A percentile compares a stretch with the other conserved stretches of the same genome.
These are phyloP conservation scores for Platismatia glauca DNA, from an alignment of 495 filamentous ascomycete genomes.

Conservation along the genomic window DNA sequence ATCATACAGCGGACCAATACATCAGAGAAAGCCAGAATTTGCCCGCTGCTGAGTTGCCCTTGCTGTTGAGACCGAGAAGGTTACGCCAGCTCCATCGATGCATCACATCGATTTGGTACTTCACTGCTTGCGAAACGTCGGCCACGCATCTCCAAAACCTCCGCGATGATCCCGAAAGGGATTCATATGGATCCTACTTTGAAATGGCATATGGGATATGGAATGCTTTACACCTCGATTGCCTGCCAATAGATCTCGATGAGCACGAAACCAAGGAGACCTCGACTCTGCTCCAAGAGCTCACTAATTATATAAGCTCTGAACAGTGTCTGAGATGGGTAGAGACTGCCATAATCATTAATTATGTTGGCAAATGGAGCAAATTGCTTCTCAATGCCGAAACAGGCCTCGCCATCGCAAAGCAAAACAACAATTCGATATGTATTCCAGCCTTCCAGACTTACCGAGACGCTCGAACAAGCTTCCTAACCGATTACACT, in stretches of 20 bases:
- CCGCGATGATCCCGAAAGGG: neutral
- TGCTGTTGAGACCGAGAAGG: constrained; percentile 6
- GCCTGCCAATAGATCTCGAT: constrained; percentile 19
- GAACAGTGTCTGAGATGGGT: constrained; percentile 25
- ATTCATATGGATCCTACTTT: constrained; percentile 19
- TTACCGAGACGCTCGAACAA: neutral
- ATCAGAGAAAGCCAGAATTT: constrained; percentile 14
- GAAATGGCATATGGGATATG: constrained; percentile 28
- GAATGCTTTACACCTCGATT: constrained; percentile 19
- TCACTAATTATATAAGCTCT: constrained; percentile 17
- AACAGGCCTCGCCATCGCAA: constrained; percentile 12
- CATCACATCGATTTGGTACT: constrained; percentile 9
- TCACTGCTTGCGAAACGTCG: constrained; percentile 9
- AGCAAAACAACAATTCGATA: neutral
- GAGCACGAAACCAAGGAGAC: neutral
- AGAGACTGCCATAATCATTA: constrained; percentile 26
- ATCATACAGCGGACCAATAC: constrained; percentile 26
- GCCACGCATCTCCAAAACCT: neutral
- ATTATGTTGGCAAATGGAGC: constrained; percentile 22
- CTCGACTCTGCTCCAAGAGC: constrained; percentile 14
- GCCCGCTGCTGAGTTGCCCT: constrained; percentile 13
- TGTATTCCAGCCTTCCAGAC: neutral
- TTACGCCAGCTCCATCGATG: constrained; percentile 4
- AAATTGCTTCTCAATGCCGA: constrained; percentile 24
- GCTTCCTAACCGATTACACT: neutral